Evolutionary conservation across 345 rosid species (phyloP).

Genomic region (Eucalyptus grandis): DNA sequence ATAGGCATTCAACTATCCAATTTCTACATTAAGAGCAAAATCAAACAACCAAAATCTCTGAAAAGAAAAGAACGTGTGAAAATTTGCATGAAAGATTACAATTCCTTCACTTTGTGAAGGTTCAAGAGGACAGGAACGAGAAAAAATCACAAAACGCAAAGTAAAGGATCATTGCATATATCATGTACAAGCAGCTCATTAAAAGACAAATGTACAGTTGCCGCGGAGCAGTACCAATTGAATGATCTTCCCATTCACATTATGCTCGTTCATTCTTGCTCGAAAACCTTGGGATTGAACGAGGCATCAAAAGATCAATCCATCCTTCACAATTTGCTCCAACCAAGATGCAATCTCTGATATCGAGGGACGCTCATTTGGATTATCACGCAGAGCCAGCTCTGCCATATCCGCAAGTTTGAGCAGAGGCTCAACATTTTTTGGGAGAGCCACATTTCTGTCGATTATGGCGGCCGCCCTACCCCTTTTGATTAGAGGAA

Average conservation of each 20-base stretch:
- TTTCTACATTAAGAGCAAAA: background rate
- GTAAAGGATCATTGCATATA: background rate
- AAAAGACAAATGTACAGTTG: constrained; percentile 27
- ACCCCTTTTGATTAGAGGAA: constrained; percentile 55
- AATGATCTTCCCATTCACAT: background rate
- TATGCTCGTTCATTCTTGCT: background rate
- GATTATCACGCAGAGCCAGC: constrained; percentile 53
- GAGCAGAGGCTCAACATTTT: constrained; percentile 76
- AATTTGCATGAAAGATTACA: background rate
- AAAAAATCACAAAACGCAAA: background rate
- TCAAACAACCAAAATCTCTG: background rate
- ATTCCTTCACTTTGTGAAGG: constrained; percentile 5
- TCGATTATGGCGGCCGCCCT: constrained; percentile 61
- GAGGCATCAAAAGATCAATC: constrained; percentile 30
- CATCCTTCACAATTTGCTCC: constrained; percentile 62
- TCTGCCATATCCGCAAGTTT: constrained; percentile 77
- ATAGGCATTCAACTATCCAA: background rate
- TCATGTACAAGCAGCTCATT: constrained; percentile 25
- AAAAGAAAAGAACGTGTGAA: background rate
- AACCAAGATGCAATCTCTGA: constrained; percentile 47
- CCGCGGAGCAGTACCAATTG: constrained; percentile 3
- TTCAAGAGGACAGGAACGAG: background rate
- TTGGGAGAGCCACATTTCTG: constrained; percentile 46
- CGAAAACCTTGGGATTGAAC: background rate
- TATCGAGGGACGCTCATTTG: constrained; percentile 57